phyloP scores from a whole-genome alignment of 768 basidiomycete genomes.

The Termitomyces heimii region DNA sequence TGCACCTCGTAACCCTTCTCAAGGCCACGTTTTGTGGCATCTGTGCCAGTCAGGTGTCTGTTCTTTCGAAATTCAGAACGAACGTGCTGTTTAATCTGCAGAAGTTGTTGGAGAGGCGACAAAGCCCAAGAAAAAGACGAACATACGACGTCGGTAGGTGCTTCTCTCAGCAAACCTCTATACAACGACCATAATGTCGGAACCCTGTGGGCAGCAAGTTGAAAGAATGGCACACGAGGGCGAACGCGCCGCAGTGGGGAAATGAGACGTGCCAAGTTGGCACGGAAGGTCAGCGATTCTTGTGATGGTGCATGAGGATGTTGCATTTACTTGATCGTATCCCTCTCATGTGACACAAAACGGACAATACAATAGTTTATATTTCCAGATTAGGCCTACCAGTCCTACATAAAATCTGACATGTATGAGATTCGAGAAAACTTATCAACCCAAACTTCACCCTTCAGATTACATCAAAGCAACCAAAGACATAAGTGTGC shows the following conservation, averaged over 20 bases:
- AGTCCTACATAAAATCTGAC: background rate
- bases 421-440: background rate
- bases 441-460: background rate
- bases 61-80: conserved; percentile 47
- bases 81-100: conserved; percentile 55
- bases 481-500: background rate
- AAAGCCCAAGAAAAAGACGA: background rate
- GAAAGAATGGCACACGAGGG: conserved; percentile 60
- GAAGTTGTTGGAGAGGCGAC: background rate
- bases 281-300: conserved; percentile 43
- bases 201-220: conserved; percentile 63
- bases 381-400: no score
- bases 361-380: background rate
- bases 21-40: conserved; percentile 39
- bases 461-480: background rate
- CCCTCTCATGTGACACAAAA: background rate
- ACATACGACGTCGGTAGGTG: conserved; percentile 52
- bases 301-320: conserved; percentile 13
- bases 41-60: conserved; percentile 47
- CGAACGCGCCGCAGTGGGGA: conserved; percentile 54
- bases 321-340: conserved; percentile 2
- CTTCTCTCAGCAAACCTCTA: conserved; percentile 53
- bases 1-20: conserved; percentile 52
- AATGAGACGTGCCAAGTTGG: conserved; percentile 44
- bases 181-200: conserved; percentile 80